Conservation (phyloP, 371 early-diverging fungal genomes). For the Capillidium heterosporum region DNA sequence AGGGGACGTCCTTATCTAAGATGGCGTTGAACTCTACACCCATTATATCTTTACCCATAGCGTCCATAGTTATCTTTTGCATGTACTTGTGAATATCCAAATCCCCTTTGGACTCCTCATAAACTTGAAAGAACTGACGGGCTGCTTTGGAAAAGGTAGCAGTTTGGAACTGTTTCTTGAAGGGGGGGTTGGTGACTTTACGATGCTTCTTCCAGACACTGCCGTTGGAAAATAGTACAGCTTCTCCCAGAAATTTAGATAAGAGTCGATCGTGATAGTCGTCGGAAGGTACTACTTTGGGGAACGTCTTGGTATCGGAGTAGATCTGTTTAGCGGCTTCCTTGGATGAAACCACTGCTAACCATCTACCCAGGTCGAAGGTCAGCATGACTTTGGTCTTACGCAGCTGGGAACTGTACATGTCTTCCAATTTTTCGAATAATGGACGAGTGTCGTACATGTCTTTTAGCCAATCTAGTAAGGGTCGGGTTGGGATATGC, state of each 20-base stretch:
- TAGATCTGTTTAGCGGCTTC: not conserved
- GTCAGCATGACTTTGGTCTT: no score
- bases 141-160: not conserved
- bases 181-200: conserved; percentile 5
- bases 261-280: not conserved
- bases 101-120: not conserved
- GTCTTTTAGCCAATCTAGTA: no score
- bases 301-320: not conserved
- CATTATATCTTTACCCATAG: conserved; percentile 4
- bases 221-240: not conserved
- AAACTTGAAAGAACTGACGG: not conserved
- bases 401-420: no score
- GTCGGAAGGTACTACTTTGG: not conserved
- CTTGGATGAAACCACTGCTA: not conserved
- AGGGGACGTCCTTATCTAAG: not conserved
- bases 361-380: not conserved
- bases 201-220: conserved; percentile 4
- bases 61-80: not conserved
- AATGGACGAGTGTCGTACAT: no score
- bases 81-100: not conserved
- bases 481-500: no score
- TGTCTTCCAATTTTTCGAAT: no score
- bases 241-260: not conserved
- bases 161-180: conserved; percentile 1
- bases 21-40: not conserved